Evolutionary conservation across 2,329 filamentous ascomycete species (phyloP).

Genomic region (Aaosphaeria pasadenensis): DNA sequence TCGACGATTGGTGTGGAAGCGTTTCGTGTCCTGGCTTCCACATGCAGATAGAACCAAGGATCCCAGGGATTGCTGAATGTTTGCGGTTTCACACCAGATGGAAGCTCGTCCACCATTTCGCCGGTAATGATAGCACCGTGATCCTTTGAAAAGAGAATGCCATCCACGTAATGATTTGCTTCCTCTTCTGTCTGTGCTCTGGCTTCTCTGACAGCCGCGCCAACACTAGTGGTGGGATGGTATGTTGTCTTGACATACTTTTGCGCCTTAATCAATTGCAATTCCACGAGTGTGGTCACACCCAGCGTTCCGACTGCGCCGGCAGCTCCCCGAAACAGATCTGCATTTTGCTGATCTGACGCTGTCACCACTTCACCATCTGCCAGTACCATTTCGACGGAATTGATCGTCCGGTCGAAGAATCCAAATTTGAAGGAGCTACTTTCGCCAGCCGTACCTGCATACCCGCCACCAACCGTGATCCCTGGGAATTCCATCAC

Average conservation of each 20-base stretch:
- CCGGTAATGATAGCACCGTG: slow-evolving; percentile 46
- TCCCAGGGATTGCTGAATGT: slow-evolving; percentile 45
- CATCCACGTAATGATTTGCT: slow-evolving; percentile 48
- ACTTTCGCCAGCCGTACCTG: slow-evolving; percentile 66
- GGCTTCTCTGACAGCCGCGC: slow-evolving; percentile 42
- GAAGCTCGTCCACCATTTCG: slow-evolving; percentile 39
- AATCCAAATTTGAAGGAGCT: slow-evolving; percentile 67
- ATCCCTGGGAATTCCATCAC: slow-evolving; percentile 74
- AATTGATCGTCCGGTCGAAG: slow-evolving; percentile 61
- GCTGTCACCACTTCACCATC: slow-evolving; percentile 57
- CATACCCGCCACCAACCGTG: slow-evolving; percentile 66
- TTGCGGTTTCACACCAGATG: slow-evolving; percentile 22
- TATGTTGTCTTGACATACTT: slow-evolving; percentile 51
- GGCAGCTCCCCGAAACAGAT: slow-evolving; percentile 64
- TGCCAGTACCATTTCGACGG: slow-evolving; percentile 63
- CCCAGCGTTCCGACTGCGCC: slow-evolving; percentile 66
- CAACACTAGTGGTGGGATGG: slow-evolving; percentile 40
- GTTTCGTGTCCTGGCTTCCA: slow-evolving; percentile 3
- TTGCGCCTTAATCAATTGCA: slow-evolving; percentile 46
- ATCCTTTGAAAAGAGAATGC: slow-evolving; percentile 46
- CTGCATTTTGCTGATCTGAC: slow-evolving; percentile 53
- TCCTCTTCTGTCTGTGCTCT: slow-evolving; percentile 36
- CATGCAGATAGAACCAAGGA: slow-evolving; percentile 52
- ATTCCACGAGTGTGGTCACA: slow-evolving; percentile 58
- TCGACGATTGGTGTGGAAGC: slow-evolving; percentile 62